Conservation (phyloP, 2,329 filamentous ascomycete genomes). For the Thielaviopsis ethacetica region DNA sequence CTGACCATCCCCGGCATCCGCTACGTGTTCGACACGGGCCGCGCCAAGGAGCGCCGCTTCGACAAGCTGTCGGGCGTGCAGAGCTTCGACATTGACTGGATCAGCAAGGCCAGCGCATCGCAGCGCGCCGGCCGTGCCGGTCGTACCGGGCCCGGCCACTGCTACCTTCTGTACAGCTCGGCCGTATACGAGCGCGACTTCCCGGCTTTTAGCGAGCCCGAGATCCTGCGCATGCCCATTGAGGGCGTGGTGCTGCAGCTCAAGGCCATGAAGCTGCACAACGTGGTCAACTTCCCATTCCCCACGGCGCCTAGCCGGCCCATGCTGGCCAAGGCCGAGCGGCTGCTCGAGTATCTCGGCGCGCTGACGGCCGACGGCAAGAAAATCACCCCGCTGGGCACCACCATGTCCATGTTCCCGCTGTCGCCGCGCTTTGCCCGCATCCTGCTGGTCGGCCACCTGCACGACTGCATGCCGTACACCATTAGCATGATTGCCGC, state of each 20-base stretch:
- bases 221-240: conserved; percentile 79
- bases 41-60: conserved; percentile 83
- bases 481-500: conserved; percentile 79
- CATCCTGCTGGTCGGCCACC: conserved; percentile 76
- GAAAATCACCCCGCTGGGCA: conserved; percentile 62
- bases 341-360: conserved; percentile 68
- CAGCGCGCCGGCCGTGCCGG: conserved; percentile 89
- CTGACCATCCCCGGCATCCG: conserved; percentile 89
- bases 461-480: conserved; percentile 68
- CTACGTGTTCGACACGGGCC: conserved; percentile 89
- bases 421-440: conserved; percentile 80
- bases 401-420: conserved; percentile 75
- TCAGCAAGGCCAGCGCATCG: conserved; percentile 89
- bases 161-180: conserved; percentile 86
- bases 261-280: conserved; percentile 83
- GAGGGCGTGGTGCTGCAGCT: conserved; percentile 86
- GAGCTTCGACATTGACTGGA: conserved; percentile 89
- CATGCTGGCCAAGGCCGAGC: conserved; percentile 69
- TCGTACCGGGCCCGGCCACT: conserved; percentile 88
- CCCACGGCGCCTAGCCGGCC: conserved; percentile 71
- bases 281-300: conserved; percentile 89
- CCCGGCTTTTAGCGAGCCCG: conserved; percentile 67
- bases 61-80: conserved; percentile 82
- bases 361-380: conserved; percentile 52
- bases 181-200: conserved; percentile 89